Evolutionary conservation across 225 moss, liverwort and hornwort genomes (phyloP).

Genomic region (Bryoerythrophyllum caledonicum): DNA sequence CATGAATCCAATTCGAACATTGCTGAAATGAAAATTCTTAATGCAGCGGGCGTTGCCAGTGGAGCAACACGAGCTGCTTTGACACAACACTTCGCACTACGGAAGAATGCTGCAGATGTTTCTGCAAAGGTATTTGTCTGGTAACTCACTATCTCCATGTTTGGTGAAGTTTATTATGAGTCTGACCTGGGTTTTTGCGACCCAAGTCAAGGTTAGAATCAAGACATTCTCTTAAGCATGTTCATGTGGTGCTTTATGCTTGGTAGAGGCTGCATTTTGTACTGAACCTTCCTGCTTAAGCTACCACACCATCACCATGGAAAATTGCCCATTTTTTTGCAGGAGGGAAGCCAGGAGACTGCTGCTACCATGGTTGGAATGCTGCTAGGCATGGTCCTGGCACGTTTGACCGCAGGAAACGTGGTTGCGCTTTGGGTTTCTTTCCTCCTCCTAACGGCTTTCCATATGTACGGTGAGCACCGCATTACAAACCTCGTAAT

Average conservation of each 20-base stretch:
- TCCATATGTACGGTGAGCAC: slow-evolving; percentile 89
- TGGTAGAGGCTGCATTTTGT: background rate
- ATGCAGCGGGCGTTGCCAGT: slow-evolving; percentile 96
- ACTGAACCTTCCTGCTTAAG: background rate
- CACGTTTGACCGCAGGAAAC: slow-evolving; percentile 81
- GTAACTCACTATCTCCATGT: slow-evolving; percentile 19
- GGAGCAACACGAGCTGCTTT: slow-evolving; percentile 98
- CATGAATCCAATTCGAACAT: slow-evolving; percentile 27
- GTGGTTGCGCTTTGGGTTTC: slow-evolving; percentile 77
- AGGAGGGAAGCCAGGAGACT: slow-evolving; percentile 99
- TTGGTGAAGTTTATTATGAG: background rate
- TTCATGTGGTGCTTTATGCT: slow-evolving; percentile 4
- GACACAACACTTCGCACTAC: slow-evolving; percentile 91
- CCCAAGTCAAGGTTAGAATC: background rate
- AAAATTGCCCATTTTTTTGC: slow-evolving; percentile 22
- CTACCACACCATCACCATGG: background rate
- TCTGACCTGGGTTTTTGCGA: background rate
- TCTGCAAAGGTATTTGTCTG: slow-evolving; percentile 78
- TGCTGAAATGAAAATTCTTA: slow-evolving; percentile 23
- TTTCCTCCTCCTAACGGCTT: slow-evolving; percentile 87
- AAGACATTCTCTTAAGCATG: background rate
- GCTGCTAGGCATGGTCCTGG: slow-evolving; percentile 84
- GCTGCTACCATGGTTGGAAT: slow-evolving; percentile 99
- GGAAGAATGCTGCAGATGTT: slow-evolving; percentile 96
- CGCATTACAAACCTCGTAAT: background rate